Percentiles rank a stretch among this genome's conserved stretches.
Evolutionary conservation across 768 basidiomycete genomes (phyloP).

Genomic region (Boletus vermiculosoides): DNA sequence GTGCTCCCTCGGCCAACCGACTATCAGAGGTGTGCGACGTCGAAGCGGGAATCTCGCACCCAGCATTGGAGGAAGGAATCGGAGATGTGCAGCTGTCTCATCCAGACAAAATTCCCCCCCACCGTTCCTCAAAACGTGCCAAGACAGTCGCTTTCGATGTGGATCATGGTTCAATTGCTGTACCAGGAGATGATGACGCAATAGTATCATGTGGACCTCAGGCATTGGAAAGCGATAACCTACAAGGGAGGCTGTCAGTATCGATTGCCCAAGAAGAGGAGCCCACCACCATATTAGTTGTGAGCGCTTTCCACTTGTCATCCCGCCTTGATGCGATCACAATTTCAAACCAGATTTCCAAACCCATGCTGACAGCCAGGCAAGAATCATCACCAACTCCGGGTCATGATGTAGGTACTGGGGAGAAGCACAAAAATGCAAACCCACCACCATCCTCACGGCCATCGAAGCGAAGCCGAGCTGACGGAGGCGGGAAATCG

Average conservation of each 20-base stretch:
- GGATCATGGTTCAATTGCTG: neutral
- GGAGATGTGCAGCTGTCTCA: neutral
- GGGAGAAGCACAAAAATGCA: slow-evolving; percentile 18
- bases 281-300: neutral
- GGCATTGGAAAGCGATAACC: neutral
- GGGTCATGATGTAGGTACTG: neutral
- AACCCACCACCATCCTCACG: slow-evolving; percentile 7
- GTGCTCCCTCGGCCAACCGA: too few species aligned
- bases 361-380: neutral
- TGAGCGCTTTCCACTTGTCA: neutral
- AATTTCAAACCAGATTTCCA: neutral
- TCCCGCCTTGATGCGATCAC: neutral
- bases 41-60: neutral
- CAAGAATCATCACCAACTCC: neutral
- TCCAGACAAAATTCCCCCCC: neutral
- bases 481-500: slow-evolving; percentile 7
- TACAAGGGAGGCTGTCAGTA: neutral
- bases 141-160: neutral
- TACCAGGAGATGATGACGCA: neutral
- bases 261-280: neutral
- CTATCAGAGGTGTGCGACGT: neutral
- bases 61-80: neutral
- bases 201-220: neutral
- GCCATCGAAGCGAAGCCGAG: slow-evolving; percentile 24
- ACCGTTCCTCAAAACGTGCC: slow-evolving; percentile 6